These are phyloP conservation scores for Drosera spatulata DNA, from an alignment of 179 eudicot species.

Conservation along the genomic window DNA sequence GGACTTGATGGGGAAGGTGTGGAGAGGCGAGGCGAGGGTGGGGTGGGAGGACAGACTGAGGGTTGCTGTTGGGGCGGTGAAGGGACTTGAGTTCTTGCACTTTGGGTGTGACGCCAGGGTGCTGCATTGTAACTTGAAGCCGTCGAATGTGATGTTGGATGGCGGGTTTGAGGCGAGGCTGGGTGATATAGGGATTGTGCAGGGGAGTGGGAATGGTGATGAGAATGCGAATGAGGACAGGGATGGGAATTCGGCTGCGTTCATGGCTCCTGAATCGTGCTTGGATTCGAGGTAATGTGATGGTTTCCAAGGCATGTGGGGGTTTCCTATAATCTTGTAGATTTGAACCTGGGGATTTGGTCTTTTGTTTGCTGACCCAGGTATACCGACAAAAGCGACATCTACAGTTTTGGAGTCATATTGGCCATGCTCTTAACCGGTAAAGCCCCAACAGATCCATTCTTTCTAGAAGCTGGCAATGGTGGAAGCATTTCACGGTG, in stretches of 20 bases:
- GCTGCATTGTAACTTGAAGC: slow-evolving; percentile 71
- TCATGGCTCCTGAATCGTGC: slow-evolving; percentile 58
- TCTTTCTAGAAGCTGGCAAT: slow-evolving; percentile 47
- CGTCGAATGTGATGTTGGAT: slow-evolving; percentile 75
- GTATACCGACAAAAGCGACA: slow-evolving; percentile 83
- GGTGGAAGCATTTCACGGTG: slow-evolving; percentile 75
- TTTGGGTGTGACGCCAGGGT: slow-evolving; percentile 46
- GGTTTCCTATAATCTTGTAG: neutral
- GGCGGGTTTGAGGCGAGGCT: slow-evolving; percentile 66
- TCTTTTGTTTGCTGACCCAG: slow-evolving; percentile 18
- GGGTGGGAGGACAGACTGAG: slow-evolving; percentile 74
- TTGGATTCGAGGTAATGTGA: slow-evolving; percentile 48
- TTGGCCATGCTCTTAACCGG: slow-evolving; percentile 76
- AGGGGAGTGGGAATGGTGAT: slow-evolving; percentile 35
- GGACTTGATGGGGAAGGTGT: slow-evolving; percentile 52
- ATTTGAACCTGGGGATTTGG: neutral
- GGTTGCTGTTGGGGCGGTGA: slow-evolving; percentile 71
- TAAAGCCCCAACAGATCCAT: slow-evolving; percentile 62
- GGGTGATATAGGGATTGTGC: slow-evolving; percentile 65
- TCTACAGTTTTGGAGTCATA: slow-evolving; percentile 86
- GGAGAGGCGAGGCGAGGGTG: slow-evolving; percentile 48
- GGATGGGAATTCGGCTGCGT: no score
- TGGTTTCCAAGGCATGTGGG: neutral
- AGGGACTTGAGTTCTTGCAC: slow-evolving; percentile 72
- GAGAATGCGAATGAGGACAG: slow-evolving; percentile 29